Evolutionary conservation across 2,329 filamentous ascomycete genomes (phyloP).

Genomic region (Exophiala viscosa): DNA sequence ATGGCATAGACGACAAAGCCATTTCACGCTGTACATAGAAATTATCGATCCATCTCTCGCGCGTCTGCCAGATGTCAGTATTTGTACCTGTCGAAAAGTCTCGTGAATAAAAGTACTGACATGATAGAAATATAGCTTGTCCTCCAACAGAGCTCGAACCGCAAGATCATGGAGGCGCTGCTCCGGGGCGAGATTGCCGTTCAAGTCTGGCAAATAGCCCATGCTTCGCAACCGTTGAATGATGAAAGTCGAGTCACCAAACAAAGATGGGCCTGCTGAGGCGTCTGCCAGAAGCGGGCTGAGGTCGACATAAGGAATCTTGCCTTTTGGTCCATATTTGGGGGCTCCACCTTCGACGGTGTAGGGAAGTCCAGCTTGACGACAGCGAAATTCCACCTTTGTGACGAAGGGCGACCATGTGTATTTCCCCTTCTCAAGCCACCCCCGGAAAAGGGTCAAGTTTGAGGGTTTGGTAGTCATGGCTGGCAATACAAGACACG

Average conservation of each 20-base stretch:
- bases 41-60: conserved; percentile 59
- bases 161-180: conserved; percentile 50
- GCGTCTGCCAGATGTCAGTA: conserved; percentile 4
- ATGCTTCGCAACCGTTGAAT: conserved; percentile 42
- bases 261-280: conserved; percentile 19
- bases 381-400: conserved; percentile 61
- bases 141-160: conserved; percentile 55
- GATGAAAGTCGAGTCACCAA: conserved; percentile 58
- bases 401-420: conserved; percentile 61
- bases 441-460: conserved; percentile 52
- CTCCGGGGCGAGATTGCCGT: conserved; percentile 38
- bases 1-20: conserved; percentile 49
- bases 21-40: conserved; percentile 57
- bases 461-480: conserved; percentile 19
- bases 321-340: conserved; percentile 50
- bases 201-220: conserved; percentile 49
- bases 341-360: conserved; percentile 44
- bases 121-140: conserved; percentile 58
- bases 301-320: conserved; percentile 57
- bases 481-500: background rate
- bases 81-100: background rate
- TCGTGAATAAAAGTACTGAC: conserved; percentile 31
- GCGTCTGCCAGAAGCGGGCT: conserved; percentile 5
- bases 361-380: conserved; percentile 52
- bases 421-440: conserved; percentile 39